phyloP scores from a whole-genome alignment of 2,329 filamentous ascomycete genomes.

The Aspergillus novofumigatus region DNA sequence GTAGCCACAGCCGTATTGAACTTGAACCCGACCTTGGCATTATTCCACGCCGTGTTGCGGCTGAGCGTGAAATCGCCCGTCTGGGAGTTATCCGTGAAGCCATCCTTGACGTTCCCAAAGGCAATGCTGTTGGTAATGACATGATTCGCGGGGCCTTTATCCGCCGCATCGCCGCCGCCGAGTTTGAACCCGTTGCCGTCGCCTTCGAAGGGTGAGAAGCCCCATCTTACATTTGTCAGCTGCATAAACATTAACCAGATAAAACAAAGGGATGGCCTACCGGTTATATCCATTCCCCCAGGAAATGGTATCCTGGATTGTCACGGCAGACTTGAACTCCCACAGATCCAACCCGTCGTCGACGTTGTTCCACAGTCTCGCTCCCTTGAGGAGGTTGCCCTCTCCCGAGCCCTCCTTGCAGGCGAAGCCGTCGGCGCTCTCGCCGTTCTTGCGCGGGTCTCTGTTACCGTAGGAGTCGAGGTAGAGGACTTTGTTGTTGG shows the following conservation, averaged over 20 bases:
- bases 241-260: too few species aligned
- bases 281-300: constrained; percentile 15
- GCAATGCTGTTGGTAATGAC: constrained; percentile 13
- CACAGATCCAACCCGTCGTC: constrained; percentile 16
- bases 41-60: constrained; percentile 16
- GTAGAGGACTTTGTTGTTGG: constrained; percentile 14
- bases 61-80: constrained; percentile 11
- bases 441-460: constrained; percentile 16
- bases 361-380: constrained; percentile 16
- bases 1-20: constrained; percentile 12
- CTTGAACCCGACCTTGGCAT: constrained; percentile 10
- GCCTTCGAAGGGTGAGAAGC: constrained; percentile 15
- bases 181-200: constrained; percentile 19
- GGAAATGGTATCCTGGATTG: constrained; percentile 14
- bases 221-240: constrained; percentile 9
- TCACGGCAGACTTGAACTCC: constrained; percentile 17
- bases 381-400: constrained; percentile 12
- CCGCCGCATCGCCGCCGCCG: constrained; percentile 13
- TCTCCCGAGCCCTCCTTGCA: constrained; percentile 16
- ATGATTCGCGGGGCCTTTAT: constrained; percentile 14
- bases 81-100: constrained; percentile 18
- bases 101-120: constrained; percentile 13
- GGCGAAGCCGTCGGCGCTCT: constrained; percentile 16
- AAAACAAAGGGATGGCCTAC: background rate
- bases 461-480: constrained; percentile 16